Percentiles rank a stretch among this genome's conserved stretches.
Conservation (phyloP, 108 stramenopile species). For the Cyclotella choctawhatcheeana region DNA sequence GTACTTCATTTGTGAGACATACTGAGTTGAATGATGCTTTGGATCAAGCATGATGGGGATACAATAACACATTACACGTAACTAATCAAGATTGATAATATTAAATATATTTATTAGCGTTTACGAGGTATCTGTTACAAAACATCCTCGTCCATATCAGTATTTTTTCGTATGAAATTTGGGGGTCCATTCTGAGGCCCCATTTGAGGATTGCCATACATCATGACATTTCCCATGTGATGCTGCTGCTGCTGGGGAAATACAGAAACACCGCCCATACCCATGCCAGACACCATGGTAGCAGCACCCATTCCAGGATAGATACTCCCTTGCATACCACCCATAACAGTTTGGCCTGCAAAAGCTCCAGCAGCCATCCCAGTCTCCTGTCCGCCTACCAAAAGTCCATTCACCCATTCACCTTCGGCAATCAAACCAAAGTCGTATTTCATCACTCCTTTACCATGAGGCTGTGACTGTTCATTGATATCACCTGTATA, state of each 20-base stretch:
- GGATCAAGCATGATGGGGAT: neutral
- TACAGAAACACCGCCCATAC: neutral
- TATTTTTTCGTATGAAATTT: neutral
- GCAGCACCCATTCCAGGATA: neutral
- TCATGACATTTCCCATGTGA: constrained; percentile 1
- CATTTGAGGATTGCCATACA: neutral
- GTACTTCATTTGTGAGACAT: neutral
- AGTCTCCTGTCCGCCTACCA: neutral
- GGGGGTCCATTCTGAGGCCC: neutral
- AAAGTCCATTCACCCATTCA: constrained; percentile 24
- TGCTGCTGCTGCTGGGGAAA: neutral
- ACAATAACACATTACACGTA: neutral
- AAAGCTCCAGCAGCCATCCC: neutral
- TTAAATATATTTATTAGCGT: too few relatives aligned
- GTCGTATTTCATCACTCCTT: constrained; percentile 14
- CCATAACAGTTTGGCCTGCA: neutral
- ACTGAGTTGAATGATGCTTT: neutral
- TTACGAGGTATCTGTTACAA: too few relatives aligned
- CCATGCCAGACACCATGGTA: neutral
- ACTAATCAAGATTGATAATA: too few relatives aligned
- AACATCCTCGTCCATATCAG: too few relatives aligned
- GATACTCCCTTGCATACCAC: neutral
- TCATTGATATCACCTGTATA: constrained; percentile 24
- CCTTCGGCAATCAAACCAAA: constrained; percentile 20
- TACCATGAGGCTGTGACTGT: constrained; percentile 19